Percentiles rank a stretch among this genome's conserved stretches.
phyloP scores from a whole-genome alignment of 495 filamentous ascomycete genomes.

The Aspergillus biplanus region DNA sequence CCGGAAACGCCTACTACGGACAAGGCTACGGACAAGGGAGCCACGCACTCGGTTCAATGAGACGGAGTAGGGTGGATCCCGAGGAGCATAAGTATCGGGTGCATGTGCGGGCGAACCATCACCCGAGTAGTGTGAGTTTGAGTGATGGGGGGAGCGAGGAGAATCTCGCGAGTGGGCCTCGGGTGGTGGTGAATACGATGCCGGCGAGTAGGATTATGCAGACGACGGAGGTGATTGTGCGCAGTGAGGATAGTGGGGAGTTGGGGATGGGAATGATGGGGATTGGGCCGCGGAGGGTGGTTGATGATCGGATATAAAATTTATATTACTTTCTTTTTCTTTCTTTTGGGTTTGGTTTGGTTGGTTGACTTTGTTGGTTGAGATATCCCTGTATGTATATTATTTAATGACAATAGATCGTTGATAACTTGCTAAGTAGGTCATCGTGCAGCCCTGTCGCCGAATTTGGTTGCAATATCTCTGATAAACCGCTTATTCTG shows the following conservation, averaged over 20 bases:
- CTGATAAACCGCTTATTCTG: slow-evolving; percentile 29
- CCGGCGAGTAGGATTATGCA: slow-evolving; percentile 8
- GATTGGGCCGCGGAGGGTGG: slow-evolving; percentile 12
- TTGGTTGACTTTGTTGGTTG: too few relatives aligned
- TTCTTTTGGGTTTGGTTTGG: neutral
- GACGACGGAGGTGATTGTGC: slow-evolving; percentile 17
- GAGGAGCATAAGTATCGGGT: slow-evolving; percentile 18
- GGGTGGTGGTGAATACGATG: neutral
- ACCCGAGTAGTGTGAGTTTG: neutral
- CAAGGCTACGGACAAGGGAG: slow-evolving; percentile 14
- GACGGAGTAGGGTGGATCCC: slow-evolving; percentile 9
- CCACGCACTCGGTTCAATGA: slow-evolving; percentile 8
- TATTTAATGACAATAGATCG: neutral
- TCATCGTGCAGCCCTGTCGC: neutral
- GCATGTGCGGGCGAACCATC: slow-evolving; percentile 15
- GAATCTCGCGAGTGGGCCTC: neutral
- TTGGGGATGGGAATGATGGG: neutral
- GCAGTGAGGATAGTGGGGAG: slow-evolving; percentile 9
- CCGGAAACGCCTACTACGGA: slow-evolving; percentile 13
- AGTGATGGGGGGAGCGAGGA: slow-evolving; percentile 15
- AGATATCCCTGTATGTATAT: neutral
- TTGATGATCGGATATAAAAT: slow-evolving; percentile 17
- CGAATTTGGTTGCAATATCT: slow-evolving; percentile 18
- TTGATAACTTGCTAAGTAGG: neutral
- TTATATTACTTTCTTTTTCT: neutral